Percentiles rank a stretch among this genome's conserved stretches.
These are phyloP conservation scores for Clavariopsis aquatica DNA, from an alignment of 495 filamentous ascomycete species.

Conservation along the genomic window DNA sequence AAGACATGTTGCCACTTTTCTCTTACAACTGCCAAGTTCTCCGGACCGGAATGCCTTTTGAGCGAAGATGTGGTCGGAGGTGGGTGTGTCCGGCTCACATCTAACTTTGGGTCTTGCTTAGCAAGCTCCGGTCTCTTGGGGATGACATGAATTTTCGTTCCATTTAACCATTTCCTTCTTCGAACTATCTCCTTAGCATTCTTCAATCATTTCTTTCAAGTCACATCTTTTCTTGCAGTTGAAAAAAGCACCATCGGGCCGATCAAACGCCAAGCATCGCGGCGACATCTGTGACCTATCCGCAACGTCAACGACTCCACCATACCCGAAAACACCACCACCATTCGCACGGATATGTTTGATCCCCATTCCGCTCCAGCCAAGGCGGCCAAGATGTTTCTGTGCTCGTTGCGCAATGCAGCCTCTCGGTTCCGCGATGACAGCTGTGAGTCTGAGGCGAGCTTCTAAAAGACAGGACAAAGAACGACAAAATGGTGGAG, in stretches of 20 bases:
- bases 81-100: neutral
- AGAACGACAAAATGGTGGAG: neutral
- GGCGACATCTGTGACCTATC: constrained; percentile 15
- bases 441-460: neutral
- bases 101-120: neutral
- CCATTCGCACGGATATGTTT: constrained; percentile 16
- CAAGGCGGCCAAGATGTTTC: constrained; percentile 30
- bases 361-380: constrained; percentile 16
- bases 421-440: neutral
- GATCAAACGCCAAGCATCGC: constrained; percentile 25
- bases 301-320: constrained; percentile 20
- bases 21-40: neutral
- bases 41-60: neutral
- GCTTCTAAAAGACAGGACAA: neutral
- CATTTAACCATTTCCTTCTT: neutral
- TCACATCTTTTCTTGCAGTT: constrained; percentile 12
- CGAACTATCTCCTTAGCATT: neutral
- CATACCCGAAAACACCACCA: constrained; percentile 9
- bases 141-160: neutral
- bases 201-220: neutral
- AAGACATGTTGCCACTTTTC: constrained; percentile 3
- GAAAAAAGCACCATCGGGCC: neutral
- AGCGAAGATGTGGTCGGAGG: neutral
- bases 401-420: constrained; percentile 15
- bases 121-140: neutral